Percentiles rank a stretch among this genome's conserved stretches.
These are phyloP conservation scores for Castanopsis chinensis DNA, from an alignment of 306 rosid species.

Conservation along the genomic window DNA sequence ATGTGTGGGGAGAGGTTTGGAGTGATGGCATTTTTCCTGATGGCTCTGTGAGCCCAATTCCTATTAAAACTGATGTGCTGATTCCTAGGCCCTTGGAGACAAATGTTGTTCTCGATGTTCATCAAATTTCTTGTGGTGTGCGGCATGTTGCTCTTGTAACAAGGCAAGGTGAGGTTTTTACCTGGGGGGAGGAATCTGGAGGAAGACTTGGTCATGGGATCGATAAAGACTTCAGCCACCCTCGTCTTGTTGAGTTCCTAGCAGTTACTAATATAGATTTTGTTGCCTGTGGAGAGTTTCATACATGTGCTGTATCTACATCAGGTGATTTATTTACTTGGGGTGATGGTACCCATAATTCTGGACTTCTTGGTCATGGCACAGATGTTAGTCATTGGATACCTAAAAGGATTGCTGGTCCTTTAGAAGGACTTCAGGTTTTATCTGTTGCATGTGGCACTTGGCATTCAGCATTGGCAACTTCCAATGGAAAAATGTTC, in stretches of 20 bases:
- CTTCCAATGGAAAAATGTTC: slow-evolving; percentile 69
- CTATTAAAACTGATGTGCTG: slow-evolving; percentile 56
- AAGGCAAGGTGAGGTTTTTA: slow-evolving; percentile 95
- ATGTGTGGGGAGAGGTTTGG: slow-evolving; percentile 91
- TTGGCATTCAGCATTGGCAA: slow-evolving; percentile 89
- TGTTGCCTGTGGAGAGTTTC: slow-evolving; percentile 91
- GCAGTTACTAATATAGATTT: slow-evolving; percentile 51
- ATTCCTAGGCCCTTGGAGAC: slow-evolving; percentile 81
- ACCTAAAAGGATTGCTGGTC: slow-evolving; percentile 68
- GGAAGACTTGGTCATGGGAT: slow-evolving; percentile 94
- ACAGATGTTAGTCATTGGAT: slow-evolving; percentile 75
- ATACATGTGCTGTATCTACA: slow-evolving; percentile 75
- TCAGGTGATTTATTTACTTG: slow-evolving; percentile 84
- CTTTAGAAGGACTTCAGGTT: slow-evolving; percentile 85
- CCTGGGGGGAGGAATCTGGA: slow-evolving; percentile 97
- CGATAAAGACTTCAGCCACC: slow-evolving; percentile 60
- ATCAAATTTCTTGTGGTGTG: slow-evolving; percentile 76
- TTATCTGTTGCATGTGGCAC: slow-evolving; percentile 85
- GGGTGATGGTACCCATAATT: slow-evolving; percentile 84
- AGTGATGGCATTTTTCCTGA: slow-evolving; percentile 52
- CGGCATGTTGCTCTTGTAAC: slow-evolving; percentile 80
- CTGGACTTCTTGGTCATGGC: slow-evolving; percentile 93
- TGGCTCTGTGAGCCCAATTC: slow-evolving; percentile 45
- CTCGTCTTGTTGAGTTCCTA: slow-evolving; percentile 76
- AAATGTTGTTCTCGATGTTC: slow-evolving; percentile 85